Evolutionary conservation across 768 basidiomycete genomes (phyloP).

Genomic region (Boletus sp.): DNA sequence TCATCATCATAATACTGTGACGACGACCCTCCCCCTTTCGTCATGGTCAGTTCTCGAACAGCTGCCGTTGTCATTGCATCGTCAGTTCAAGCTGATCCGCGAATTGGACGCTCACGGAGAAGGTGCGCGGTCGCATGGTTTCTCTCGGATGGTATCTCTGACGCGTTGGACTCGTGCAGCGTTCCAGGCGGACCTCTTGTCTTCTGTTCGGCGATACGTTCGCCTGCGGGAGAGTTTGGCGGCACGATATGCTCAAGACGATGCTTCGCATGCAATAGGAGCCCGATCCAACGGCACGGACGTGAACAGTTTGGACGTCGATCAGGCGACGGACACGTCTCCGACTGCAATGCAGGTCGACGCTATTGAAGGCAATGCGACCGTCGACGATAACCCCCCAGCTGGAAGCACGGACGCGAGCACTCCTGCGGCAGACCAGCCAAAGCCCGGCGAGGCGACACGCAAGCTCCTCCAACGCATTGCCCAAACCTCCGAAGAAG

Average conservation of each 20-base stretch:
- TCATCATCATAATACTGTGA: too few relatives aligned
- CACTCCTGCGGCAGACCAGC: conserved; percentile 1
- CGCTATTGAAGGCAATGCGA: background rate
- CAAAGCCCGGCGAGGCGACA: conserved; percentile 37
- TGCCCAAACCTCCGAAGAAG: conserved; percentile 57
- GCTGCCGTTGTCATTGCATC: conserved; percentile 69
- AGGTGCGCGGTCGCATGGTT: conserved; percentile 36
- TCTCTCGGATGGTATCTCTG: background rate
- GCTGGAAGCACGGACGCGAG: background rate
- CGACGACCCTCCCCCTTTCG: too few relatives aligned
- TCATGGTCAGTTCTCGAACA: conserved; percentile 64
- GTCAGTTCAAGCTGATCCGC: conserved; percentile 65
- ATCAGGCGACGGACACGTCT: background rate
- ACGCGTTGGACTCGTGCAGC: conserved; percentile 27
- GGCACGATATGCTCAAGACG: conserved; percentile 1
- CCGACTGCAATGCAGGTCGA: conserved; percentile 9
- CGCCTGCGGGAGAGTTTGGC: conserved; percentile 32
- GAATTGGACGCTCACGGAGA: conserved; percentile 71
- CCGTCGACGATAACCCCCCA: background rate
- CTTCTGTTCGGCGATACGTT: conserved; percentile 50
- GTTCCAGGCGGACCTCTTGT: conserved; percentile 41
- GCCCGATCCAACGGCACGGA: background rate
- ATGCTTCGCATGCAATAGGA: background rate
- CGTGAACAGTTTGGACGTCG: background rate
- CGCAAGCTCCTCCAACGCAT: conserved; percentile 56